These are phyloP conservation scores for Russula abietina DNA, from an alignment of 768 basidiomycete species.

Conservation along the genomic window DNA sequence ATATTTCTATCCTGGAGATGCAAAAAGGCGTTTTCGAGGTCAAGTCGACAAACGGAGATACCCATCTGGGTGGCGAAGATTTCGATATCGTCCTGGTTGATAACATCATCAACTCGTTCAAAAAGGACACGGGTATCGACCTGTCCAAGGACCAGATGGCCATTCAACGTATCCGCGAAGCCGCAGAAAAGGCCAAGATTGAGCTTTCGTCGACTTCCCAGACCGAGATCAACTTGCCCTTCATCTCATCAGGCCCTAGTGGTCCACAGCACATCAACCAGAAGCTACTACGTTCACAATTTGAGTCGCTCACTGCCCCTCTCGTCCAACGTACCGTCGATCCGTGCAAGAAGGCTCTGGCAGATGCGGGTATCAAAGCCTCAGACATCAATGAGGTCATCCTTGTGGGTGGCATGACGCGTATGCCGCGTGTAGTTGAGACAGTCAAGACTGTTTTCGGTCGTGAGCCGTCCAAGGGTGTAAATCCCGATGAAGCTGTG, in stretches of 20 bases:
- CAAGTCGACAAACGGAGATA: conserved; percentile 99
- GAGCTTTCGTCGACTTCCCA: conserved; percentile 92
- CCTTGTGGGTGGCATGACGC: conserved; percentile 96
- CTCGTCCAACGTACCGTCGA: conserved; percentile 88
- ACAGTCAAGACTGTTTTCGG: conserved; percentile 94
- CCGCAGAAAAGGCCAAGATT: conserved; percentile 99
- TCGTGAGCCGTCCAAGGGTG: conserved; percentile 95
- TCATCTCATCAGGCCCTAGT: conserved; percentile 92
- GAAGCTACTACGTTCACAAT: conserved; percentile 82
- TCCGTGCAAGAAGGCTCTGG: conserved; percentile 96
- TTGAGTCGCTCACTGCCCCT: conserved; percentile 77
- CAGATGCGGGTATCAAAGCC: conserved; percentile 88
- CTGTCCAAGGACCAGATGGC: conserved; percentile 88
- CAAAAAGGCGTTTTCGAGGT: conserved; percentile 99
- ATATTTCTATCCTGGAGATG: conserved; percentile 99
- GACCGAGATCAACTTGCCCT: conserved; percentile 96
- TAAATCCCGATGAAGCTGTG: conserved; percentile 99
- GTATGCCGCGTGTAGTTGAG: conserved; percentile 93
- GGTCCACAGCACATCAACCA: conserved; percentile 97
- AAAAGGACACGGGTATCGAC: conserved; percentile 83
- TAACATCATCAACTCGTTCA: conserved; percentile 84
- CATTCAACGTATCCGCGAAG: conserved; percentile 97
- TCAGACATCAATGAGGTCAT: conserved; percentile 95
- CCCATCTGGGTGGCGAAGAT: conserved; percentile 93
- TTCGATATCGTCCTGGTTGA: conserved; percentile 90